Evolutionary conservation across 495 filamentous ascomycete species (phyloP).

Genomic region (Lineolata rhizophorae): DNA sequence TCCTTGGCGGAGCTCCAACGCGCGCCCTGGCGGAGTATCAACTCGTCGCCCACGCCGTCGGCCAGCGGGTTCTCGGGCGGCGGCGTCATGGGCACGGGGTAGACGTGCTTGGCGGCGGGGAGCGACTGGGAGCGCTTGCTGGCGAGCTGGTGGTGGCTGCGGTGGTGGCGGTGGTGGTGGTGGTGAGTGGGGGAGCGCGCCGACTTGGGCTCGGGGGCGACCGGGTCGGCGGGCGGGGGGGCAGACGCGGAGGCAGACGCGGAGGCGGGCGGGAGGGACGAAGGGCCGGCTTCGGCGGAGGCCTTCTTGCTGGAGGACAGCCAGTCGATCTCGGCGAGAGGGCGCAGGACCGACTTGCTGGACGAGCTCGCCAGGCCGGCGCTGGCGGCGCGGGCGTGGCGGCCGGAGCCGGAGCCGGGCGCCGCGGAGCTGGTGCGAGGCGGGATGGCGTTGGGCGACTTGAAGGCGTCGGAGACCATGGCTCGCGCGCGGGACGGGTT

Average conservation of each 20-base stretch:
- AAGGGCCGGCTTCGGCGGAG: neutral
- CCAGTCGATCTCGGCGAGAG: slow-evolving; percentile 37
- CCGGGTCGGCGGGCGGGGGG: neutral
- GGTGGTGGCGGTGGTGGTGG: no score
- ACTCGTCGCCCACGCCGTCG: slow-evolving; percentile 8
- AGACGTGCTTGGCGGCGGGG: slow-evolving; percentile 4
- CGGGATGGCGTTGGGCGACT: slow-evolving; percentile 47
- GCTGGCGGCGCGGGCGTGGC: slow-evolving; percentile 11
- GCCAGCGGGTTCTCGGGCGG: slow-evolving; percentile 8
- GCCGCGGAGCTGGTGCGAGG: slow-evolving; percentile 48
- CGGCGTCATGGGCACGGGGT: slow-evolving; percentile 12
- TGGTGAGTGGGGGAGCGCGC: no score
- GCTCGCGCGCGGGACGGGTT: no score
- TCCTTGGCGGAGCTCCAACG: slow-evolving; percentile 20
- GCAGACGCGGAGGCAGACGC: neutral
- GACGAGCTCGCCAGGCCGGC: slow-evolving; percentile 15
- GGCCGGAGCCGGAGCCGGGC: slow-evolving; percentile 16
- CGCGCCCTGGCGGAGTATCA: slow-evolving; percentile 8
- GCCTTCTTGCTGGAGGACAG: slow-evolving; percentile 16
- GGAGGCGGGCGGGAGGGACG: slow-evolving; percentile 2
- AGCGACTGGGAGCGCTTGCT: neutral
- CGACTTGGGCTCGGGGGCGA: no score
- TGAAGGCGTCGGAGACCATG: slow-evolving; percentile 18
- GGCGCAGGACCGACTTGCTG: slow-evolving; percentile 28
- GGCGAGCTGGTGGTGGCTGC: neutral